phyloP scores from a whole-genome alignment of 768 basidiomycete species.

The Macrolepiota albuminosa region DNA sequence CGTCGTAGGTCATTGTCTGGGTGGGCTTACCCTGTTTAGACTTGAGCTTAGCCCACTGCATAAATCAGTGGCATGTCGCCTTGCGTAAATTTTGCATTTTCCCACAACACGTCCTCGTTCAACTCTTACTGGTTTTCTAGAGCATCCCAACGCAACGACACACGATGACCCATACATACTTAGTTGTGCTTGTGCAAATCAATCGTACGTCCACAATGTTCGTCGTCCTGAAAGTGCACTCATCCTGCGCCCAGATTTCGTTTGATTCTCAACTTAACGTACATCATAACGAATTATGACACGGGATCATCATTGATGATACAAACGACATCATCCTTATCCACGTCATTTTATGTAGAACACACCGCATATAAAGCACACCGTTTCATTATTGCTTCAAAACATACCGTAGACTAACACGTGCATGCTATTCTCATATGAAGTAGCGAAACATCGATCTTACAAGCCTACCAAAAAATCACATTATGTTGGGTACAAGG shows the following conservation, averaged over 20 bases:
- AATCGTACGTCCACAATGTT: not conserved
- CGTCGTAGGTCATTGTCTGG: not conserved
- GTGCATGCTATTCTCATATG: not conserved
- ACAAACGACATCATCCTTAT: not conserved
- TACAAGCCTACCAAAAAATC: no score
- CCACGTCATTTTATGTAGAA: not conserved
- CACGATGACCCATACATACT: not conserved
- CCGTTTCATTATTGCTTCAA: not conserved
- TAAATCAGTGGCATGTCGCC: not conserved
- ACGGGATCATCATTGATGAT: not conserved
- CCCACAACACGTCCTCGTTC: not conserved
- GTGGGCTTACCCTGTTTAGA: not conserved
- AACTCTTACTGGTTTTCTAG: not conserved
- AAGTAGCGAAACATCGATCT: no score
- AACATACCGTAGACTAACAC: not conserved
- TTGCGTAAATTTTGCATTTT: not conserved
- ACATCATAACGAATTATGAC: not conserved
- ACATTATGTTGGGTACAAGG: no score
- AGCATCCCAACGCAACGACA: not conserved
- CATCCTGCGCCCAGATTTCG: not conserved
- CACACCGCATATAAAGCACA: not conserved
- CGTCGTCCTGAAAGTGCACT: not conserved
- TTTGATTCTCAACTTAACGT: not conserved
- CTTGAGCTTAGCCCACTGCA: not conserved
- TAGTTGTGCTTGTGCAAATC: no score